phyloP scores from a whole-genome alignment of 192 early-diverging fungal species.

The Pilobolus umbonatus region DNA sequence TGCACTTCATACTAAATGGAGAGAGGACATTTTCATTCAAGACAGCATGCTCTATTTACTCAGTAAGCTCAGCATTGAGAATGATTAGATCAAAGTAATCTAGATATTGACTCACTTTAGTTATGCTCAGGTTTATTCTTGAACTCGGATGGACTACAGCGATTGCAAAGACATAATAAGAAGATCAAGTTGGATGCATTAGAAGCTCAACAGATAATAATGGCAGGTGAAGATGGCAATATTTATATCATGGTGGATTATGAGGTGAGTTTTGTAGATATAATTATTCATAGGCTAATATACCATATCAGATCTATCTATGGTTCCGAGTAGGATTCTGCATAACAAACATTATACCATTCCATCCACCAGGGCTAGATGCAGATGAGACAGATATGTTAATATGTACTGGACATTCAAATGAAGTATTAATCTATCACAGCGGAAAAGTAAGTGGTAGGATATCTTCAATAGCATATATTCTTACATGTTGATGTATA shows the following conservation, averaged over 20 bases:
- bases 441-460: conserved; percentile 21
- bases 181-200: not conserved
- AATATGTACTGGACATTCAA: conserved; percentile 32
- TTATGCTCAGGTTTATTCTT: conserved; percentile 33
- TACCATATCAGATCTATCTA: conserved; percentile 18
- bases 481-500: conserved; percentile 1
- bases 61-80: conserved; percentile 15
- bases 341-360: conserved; percentile 17
- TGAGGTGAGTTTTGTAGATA: conserved; percentile 19
- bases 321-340: conserved; percentile 27
- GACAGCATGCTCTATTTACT: conserved; percentile 20
- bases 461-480: no score
- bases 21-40: conserved; percentile 19
- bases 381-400: conserved; percentile 27
- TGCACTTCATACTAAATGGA: conserved; percentile 34
- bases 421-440: conserved; percentile 31
- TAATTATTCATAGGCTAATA: not conserved
- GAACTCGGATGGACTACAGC: not conserved
- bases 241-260: conserved; percentile 29
- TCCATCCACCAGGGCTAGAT: conserved; percentile 19
- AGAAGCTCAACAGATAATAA: conserved; percentile 19
- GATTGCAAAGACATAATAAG: conserved; percentile 2
- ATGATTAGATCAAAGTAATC: not conserved
- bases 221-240: conserved; percentile 32
- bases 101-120: conserved; percentile 2